Evolutionary conservation across 1,139 yeast species (phyloP), one percentile per base, ranked within the genome.

Genomic region (Zygoascus sp.): DNA sequence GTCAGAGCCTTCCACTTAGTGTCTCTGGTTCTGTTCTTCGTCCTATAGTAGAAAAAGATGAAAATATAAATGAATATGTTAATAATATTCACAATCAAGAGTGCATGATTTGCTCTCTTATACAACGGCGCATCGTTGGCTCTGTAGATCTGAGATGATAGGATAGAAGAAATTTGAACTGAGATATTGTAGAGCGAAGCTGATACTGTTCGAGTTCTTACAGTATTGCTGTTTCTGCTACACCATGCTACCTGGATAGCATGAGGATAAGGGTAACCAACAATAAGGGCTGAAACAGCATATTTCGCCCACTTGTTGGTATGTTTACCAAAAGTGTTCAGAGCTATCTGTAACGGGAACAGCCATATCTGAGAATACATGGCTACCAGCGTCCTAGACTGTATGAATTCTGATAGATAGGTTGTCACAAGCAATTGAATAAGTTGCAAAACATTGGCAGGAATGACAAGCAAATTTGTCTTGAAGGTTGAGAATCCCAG

Each of bases 111-210:
- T 20, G 83, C 86, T 20, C 72, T 61, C 44, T 67, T 68, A 58
- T 80, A 80, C 20, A 64, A 54, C 2, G 85, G 85, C 39, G 68
- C 69, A 58, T 80, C 85, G 40, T 70, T 70, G 1, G 62, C 60
- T 48, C 78, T 64, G 58, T 80, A 80, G 17, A 79, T 69, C 55
- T 78, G 75, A 6, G 75, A 64, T 2, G 74, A 64, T 5, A 72
- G 64, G 45, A 79, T 73, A 34, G 65, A 60, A 3, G 80, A 79
- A 2, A 74, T 61, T 59, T 80, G 85, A 2, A 76, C 80, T 53
- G 67, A 68, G 65, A 79, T 77, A 58, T 80, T 80, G 59, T 77
- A 79, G 37, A 79, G 51, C 0, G 84, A 79, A 2, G 81, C 73
- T 27, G 77, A 68, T 10, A 80, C 73, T 0, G 83, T 73, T 56